Base-by-base conservation (phyloP, 176 grass and related monocot genomes). In the Phoenix roebelenii region DNA sequence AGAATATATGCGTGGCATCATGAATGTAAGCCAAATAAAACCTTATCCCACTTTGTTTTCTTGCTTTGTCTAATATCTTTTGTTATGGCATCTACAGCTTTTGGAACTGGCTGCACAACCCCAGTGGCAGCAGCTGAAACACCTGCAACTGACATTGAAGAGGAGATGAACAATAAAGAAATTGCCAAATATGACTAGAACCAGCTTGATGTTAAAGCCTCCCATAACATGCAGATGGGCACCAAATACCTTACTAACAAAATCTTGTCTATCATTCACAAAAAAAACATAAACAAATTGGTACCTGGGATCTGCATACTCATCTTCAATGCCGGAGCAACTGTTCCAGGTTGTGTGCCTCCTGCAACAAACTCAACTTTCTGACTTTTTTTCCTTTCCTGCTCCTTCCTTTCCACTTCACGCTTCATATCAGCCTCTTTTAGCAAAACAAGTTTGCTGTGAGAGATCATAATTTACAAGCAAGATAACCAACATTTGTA, bases 1-100 rank as follows among this genome's bases (percentile, higher is more conserved):
- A 75, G 6, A 69, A 59, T 64, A 57, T 72, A 59, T 17, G 44
- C 32, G 51, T 35, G 58, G 2, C 18, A 62, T 9, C 18, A 23
- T 5, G 63, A 22, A 35, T 56, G 49, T 39, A 18, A 7, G 18
- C 16, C 28, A 51, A 39, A 55, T 22, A 66, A 54, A 59, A 98
- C 88, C 94, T 98, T 98, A 83, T 98, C 94, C 94, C 94, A 98
- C 83, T 98, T 98, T 49, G 94, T 85, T 63, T 98, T 93, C 58
- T 98, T 98, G 64, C 77, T 80, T 66, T 79, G 65, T 57, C 94
- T 88, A 61, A 60, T 57, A 23, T 98, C 94, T 71, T 85, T 92
- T 12, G 66, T 60, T 25, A 59, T 16, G 17, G 62, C 57, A 65
- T 98, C 93, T 73, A 55, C 71, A 22, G 73, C 55, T 64, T 66